A percentile compares a stretch with the other conserved stretches of the same genome.
These are phyloP conservation scores for Aspergillus incahuasiensis DNA, from an alignment of 495 filamentous ascomycete genomes.

Conservation along the genomic window DNA sequence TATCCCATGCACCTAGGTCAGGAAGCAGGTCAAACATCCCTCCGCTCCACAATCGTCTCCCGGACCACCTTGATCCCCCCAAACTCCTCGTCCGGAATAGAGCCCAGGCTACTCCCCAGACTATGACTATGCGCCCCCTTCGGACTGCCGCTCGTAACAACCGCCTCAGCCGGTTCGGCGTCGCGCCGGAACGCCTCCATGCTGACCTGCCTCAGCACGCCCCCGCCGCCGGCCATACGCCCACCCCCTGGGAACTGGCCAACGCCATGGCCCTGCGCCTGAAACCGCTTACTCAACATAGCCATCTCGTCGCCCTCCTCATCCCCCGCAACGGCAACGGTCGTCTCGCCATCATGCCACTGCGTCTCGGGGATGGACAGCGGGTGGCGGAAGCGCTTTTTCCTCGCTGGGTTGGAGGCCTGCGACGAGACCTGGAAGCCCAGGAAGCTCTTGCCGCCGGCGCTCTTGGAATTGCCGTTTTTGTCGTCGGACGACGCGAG, in stretches of 20 bases:
- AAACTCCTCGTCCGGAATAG: not conserved
- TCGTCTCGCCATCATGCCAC: constrained; percentile 21
- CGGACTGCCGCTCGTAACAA: not conserved
- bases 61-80: constrained; percentile 19
- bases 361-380: constrained; percentile 38
- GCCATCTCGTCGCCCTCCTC: not conserved
- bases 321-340: constrained; percentile 13
- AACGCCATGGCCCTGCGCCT: not conserved
- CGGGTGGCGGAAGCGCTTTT: constrained; percentile 31
- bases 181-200: not conserved
- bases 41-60: constrained; percentile 19
- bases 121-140: not conserved
- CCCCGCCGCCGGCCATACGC: not conserved
- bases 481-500: constrained; percentile 23
- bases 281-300: not conserved
- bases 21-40: not conserved
- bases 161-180: not conserved
- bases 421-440: not conserved
- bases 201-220: not conserved
- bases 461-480: not conserved
- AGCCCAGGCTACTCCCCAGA: not conserved
- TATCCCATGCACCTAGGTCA: too few species aligned
- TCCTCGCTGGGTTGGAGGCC: constrained; percentile 24
- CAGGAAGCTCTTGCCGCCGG: not conserved
- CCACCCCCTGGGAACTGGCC: not conserved